Evolutionary conservation across 148 eudicot genomes (phyloP), one percentile per base, ranked within the genome.

Genomic region (Rhododendron griersonianum): DNA sequence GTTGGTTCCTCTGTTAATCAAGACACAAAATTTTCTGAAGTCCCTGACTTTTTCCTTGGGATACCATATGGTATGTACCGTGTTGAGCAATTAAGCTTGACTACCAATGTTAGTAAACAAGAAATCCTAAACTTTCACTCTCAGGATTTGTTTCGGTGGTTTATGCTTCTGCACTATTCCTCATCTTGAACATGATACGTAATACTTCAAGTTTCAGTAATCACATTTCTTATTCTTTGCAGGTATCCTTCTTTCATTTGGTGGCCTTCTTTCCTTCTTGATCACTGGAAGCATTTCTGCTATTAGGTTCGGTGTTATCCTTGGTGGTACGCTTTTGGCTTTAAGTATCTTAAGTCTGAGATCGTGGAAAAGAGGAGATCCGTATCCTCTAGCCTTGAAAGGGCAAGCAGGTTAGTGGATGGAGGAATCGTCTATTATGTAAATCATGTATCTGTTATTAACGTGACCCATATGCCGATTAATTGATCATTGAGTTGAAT

Each of bases 201-300:
- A 39, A 39, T 3, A 7, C 19, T 71, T 25, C 30, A 15, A 10
- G 11, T 67, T 83, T 63, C 18, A 30, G 41, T 79, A 82, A 55
- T 78, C 73, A 44, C 83, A 55, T 78, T 85, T 57, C 80, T 75
- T 55, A 51, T 48, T 25, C 69, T 87, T 78, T 86, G 88, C 94
- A 97, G 99, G 99, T 84, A 84, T 89, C 78, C 86, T 95, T 85
- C 98, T 95, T 81, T 89, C 93, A 45, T 88, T 86, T 90, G 98
- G 96, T 53, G 98, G 98, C 84, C 94, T 97, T 91, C 92, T 95
- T 82, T 90, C 92, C 84, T 97, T 95, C 88, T 93, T 97, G 99
- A 39, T 97, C 78, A 94, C 93, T 83, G 98, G 99, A 77, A 93
- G 94, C 88, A 86, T 90, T 87, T 85, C 98, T 87, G 95, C 95